Evolutionary conservation across 228 moss, liverwort and hornwort genomes (phyloP).

Genomic region (Sphagnum magellanicum): DNA sequence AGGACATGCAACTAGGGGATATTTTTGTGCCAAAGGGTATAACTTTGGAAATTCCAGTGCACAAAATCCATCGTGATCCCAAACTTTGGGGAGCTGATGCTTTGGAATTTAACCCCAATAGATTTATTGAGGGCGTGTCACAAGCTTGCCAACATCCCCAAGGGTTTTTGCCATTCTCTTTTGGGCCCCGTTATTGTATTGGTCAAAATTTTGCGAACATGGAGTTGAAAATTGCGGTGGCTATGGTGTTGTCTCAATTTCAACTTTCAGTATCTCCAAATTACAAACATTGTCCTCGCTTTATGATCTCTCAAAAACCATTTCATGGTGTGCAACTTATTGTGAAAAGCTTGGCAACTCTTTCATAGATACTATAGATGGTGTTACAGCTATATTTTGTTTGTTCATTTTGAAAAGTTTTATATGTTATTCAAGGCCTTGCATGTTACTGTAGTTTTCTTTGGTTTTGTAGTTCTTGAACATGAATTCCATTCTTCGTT

Average conservation of each 20-base stretch:
- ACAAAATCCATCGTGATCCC: conserved; percentile 8
- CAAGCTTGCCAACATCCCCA: conserved; percentile 10
- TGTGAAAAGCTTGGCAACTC: neutral
- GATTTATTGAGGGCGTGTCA: conserved; percentile 11
- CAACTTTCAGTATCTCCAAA: conserved; percentile 9
- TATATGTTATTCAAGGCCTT: too few relatives aligned
- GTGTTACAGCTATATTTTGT: too few relatives aligned
- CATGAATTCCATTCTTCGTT: too few relatives aligned
- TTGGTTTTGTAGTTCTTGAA: too few relatives aligned
- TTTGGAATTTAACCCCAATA: conserved; percentile 19
- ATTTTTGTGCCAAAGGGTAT: conserved; percentile 36
- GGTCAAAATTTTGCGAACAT: conserved; percentile 14
- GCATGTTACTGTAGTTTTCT: too few relatives aligned
- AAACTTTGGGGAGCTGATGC: conserved; percentile 18
- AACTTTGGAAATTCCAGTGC: neutral
- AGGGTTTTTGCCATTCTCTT: conserved; percentile 15
- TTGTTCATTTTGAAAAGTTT: too few relatives aligned
- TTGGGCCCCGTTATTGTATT: conserved; percentile 15
- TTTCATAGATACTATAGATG: too few relatives aligned
- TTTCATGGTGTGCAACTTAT: conserved; percentile 8
- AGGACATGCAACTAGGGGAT: conserved; percentile 30
- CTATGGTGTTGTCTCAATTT: conserved; percentile 11
- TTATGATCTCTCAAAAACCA: conserved; percentile 1
- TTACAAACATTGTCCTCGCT: conserved; percentile 7
- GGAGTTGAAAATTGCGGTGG: conserved; percentile 10